Evolutionary conservation across 805 yeast species (phyloP).

Genomic region (Kodamaea leandrae): DNA sequence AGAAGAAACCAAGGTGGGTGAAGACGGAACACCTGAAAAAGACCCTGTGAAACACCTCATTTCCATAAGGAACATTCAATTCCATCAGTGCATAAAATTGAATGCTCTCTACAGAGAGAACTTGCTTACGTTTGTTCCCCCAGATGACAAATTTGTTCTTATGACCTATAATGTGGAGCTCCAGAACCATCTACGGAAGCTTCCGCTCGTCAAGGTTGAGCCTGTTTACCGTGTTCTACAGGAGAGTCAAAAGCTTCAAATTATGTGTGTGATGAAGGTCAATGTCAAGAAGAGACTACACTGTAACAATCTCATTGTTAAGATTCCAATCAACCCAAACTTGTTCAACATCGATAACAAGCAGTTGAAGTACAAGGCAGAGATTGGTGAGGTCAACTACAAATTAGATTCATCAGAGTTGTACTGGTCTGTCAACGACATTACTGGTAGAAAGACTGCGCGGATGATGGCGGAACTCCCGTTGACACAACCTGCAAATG

Average conservation of each 20-base stretch:
- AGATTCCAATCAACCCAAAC: slow-evolving; percentile 35
- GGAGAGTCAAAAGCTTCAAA: slow-evolving; percentile 26
- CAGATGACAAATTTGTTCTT: slow-evolving; percentile 53
- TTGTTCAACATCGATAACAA: slow-evolving; percentile 33
- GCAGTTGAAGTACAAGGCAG: slow-evolving; percentile 66
- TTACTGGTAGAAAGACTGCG: slow-evolving; percentile 57
- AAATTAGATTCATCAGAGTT: slow-evolving; percentile 68
- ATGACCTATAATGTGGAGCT: slow-evolving; percentile 43
- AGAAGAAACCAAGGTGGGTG: not conserved
- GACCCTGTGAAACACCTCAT: slow-evolving; percentile 13
- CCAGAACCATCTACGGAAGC: slow-evolving; percentile 33
- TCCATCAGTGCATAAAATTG: slow-evolving; percentile 71
- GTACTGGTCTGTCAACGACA: slow-evolving; percentile 67
- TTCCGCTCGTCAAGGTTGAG: slow-evolving; percentile 45
- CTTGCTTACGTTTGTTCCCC: slow-evolving; percentile 78
- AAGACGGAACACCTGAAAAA: not conserved
- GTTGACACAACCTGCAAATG: slow-evolving; percentile 22
- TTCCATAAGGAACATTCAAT: slow-evolving; percentile 40
- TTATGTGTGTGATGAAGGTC: slow-evolving; percentile 34
- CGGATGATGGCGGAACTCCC: slow-evolving; percentile 57
- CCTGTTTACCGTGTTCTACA: slow-evolving; percentile 32
- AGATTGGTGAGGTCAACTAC: slow-evolving; percentile 67
- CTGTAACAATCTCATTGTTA: slow-evolving; percentile 28
- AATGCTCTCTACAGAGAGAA: slow-evolving; percentile 65
- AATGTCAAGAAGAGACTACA: slow-evolving; percentile 35